These are phyloP conservation scores for Scenedesmus sp. DNA, from an alignment of 163 green algal species.

Conservation along the genomic window DNA sequence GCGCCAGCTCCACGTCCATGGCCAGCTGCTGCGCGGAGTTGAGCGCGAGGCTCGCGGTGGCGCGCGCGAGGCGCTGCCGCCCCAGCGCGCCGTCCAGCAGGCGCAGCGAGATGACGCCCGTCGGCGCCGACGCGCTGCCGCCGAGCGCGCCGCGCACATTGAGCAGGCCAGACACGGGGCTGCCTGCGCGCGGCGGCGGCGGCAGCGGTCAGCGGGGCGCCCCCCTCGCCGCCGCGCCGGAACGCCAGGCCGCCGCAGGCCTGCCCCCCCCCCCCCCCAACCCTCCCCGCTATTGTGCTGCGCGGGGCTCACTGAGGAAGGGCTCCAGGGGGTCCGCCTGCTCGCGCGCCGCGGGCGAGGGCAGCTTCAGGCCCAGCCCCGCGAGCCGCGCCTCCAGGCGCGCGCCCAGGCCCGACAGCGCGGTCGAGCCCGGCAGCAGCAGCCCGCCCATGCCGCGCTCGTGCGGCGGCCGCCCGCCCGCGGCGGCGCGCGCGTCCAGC, in stretches of 20 bases:
- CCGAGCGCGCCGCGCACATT: conserved; percentile 66
- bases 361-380: conserved; percentile 48
- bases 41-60: conserved; percentile 47
- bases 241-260: not conserved
- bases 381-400: conserved; percentile 52
- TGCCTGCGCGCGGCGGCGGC: conserved; percentile 11
- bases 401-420: conserved; percentile 40
- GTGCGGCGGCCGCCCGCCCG: not conserved
- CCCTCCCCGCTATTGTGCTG: too few relatives aligned
- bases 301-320: conserved; percentile 43
- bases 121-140: conserved; percentile 43
- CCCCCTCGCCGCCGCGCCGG: too few relatives aligned
- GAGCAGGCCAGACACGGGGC: conserved; percentile 63
- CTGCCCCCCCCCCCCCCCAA: not conserved
- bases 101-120: conserved; percentile 55
- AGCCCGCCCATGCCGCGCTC: too few relatives aligned
- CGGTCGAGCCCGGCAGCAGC: conserved; percentile 14
- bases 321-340: conserved; percentile 32
- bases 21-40: conserved; percentile 55
- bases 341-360: not conserved
- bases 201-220: too few relatives aligned
- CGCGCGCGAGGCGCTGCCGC: conserved; percentile 64
- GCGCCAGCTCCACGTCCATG: conserved; percentile 71
- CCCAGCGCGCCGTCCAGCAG: conserved; percentile 83
- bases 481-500: conserved; percentile 18